Conservation (phyloP, 2,329 filamentous ascomycete genomes). For the Davidsoniella eucalypti region DNA sequence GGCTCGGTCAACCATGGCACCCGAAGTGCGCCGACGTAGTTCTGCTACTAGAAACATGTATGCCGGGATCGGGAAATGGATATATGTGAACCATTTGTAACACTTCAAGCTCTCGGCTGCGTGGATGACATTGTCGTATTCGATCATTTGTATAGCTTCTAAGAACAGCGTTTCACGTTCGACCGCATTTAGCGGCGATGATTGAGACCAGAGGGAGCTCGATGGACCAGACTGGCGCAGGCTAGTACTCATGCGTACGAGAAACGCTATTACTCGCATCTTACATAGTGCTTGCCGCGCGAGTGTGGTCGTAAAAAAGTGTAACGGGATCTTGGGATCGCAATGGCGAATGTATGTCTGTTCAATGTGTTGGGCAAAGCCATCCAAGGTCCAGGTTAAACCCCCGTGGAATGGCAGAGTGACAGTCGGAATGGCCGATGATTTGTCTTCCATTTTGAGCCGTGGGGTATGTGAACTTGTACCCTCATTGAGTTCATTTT, state of each 20-base stretch:
- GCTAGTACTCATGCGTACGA: constrained; percentile 30
- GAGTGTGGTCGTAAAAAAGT: constrained; percentile 42
- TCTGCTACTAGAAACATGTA: constrained; percentile 44
- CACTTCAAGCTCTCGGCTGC: constrained; percentile 32
- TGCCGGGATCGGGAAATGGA: constrained; percentile 43
- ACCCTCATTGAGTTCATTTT: too few species aligned
- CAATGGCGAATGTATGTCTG: constrained; percentile 38
- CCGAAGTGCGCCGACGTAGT: constrained; percentile 33
- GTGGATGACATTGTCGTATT: constrained; percentile 41
- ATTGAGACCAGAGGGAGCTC: constrained; percentile 9
- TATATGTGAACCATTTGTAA: constrained; percentile 42
- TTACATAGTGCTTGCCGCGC: constrained; percentile 39
- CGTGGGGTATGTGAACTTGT: neutral
- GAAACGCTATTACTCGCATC: constrained; percentile 37
- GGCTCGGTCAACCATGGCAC: constrained; percentile 40
- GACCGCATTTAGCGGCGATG: constrained; percentile 23
- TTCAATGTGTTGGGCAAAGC: constrained; percentile 38
- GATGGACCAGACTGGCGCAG: constrained; percentile 16
- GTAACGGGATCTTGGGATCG: constrained; percentile 40
- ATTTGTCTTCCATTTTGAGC: constrained; percentile 7
- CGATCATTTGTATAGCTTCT: constrained; percentile 40
- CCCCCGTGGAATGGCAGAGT: constrained; percentile 34
- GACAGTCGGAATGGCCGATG: constrained; percentile 22
- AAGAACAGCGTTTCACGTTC: constrained; percentile 37
- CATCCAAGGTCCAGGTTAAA: constrained; percentile 33